Percentiles rank a stretch among this genome's conserved stretches.
These are phyloP conservation scores for Tuber borchii DNA, from an alignment of 495 filamentous ascomycete species.

Conservation along the genomic window DNA sequence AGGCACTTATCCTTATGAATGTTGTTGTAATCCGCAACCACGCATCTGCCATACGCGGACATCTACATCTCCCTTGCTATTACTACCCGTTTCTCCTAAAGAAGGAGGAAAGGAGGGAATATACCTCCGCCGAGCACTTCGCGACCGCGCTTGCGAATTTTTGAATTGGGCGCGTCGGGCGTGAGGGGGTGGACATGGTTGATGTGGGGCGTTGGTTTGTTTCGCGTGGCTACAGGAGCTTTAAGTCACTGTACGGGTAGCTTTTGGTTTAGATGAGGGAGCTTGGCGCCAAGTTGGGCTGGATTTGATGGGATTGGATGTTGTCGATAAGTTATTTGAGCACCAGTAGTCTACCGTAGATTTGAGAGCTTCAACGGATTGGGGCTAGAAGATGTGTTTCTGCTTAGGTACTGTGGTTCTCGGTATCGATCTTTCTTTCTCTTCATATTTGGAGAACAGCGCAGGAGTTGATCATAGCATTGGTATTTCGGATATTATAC, in stretches of 20 bases:
- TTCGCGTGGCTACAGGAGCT: not conserved
- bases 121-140: constrained; percentile 76
- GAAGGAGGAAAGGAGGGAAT: constrained; percentile 10
- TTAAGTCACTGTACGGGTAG: no score
- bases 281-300: not conserved
- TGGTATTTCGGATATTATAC: not conserved
- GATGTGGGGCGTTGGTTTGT: not conserved
- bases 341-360: constrained; percentile 3
- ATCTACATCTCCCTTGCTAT: constrained; percentile 50
- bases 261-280: not conserved
- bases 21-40: constrained; percentile 82
- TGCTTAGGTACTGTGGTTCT: not conserved
- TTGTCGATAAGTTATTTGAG: not conserved
- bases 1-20: constrained; percentile 87
- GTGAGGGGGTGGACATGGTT: constrained; percentile 13
- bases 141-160: constrained; percentile 76
- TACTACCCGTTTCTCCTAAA: constrained; percentile 5
- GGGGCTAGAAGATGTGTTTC: not conserved
- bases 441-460: not conserved
- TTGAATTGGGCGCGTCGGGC: constrained; percentile 66
- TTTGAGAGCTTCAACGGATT: constrained; percentile 14
- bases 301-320: not conserved
- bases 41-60: constrained; percentile 82
- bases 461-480: not conserved
- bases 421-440: not conserved